Evolutionary conservation across 2,329 filamentous ascomycete species (phyloP).

Genomic region (Penicillium sp.): DNA sequence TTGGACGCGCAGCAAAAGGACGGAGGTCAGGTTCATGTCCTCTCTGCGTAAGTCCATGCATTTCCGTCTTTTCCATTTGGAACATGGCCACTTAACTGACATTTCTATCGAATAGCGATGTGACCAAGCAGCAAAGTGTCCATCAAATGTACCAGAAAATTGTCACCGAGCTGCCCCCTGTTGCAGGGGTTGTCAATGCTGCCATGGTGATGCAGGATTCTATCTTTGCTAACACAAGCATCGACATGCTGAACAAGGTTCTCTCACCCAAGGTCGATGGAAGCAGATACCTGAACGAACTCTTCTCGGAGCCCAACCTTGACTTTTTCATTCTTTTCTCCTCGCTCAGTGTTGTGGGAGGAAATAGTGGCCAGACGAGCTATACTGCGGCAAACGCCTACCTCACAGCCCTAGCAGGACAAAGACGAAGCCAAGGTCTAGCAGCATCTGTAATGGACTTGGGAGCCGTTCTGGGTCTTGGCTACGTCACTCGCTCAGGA

Average conservation of each 20-base stretch:
- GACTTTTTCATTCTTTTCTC: conserved; percentile 23
- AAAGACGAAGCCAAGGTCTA: conserved; percentile 7
- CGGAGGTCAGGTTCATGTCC: background rate
- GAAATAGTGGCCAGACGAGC: conserved; percentile 13
- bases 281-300: conserved; percentile 18
- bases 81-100: too few relatives aligned
- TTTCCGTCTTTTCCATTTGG: too few relatives aligned
- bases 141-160: conserved; percentile 5
- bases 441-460: conserved; percentile 10
- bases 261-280: conserved; percentile 44
- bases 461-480: background rate
- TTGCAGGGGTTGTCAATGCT: conserved; percentile 16
- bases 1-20: background rate
- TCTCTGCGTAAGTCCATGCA: too few relatives aligned
- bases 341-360: background rate
- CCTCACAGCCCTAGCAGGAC: conserved; percentile 5
- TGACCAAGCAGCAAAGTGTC: background rate
- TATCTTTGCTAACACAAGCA: conserved; percentile 33
- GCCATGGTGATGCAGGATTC: conserved; percentile 41
- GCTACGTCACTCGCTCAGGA: background rate
- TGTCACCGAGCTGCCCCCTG: conserved; percentile 22
- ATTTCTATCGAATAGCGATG: too few relatives aligned
- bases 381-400: conserved; percentile 16
- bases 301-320: conserved; percentile 15
- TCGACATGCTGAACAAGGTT: conserved; percentile 31